Percentiles rank a stretch among this genome's conserved stretches.
These are phyloP conservation scores for Leptosphaerulina australis DNA, from an alignment of 2,329 filamentous ascomycete species.

Conservation along the genomic window DNA sequence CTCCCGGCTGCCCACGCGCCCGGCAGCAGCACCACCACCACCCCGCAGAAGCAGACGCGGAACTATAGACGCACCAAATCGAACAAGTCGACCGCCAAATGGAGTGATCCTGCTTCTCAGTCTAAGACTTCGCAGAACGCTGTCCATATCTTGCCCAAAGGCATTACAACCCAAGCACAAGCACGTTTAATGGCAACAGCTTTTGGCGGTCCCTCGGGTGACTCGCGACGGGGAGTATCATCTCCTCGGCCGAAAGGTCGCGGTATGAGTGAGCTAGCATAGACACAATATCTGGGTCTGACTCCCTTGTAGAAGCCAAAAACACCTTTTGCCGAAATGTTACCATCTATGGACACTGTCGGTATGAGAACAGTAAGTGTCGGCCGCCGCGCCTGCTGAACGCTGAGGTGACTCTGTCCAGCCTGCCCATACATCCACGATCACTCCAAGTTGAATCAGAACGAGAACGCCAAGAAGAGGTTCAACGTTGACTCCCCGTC, in stretches of 20 bases:
- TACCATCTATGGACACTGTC: slow-evolving; percentile 89
- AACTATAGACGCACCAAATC: slow-evolving; percentile 37
- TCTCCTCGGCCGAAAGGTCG: slow-evolving; percentile 54
- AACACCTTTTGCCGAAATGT: slow-evolving; percentile 93
- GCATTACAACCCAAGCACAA: neutral
- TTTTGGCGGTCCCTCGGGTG: slow-evolving; percentile 47
- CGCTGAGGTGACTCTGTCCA: slow-evolving; percentile 31
- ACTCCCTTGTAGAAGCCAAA: slow-evolving; percentile 65
- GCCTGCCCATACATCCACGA: slow-evolving; percentile 87
- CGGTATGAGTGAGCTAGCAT: slow-evolving; percentile 38
- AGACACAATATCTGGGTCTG: slow-evolving; percentile 22
- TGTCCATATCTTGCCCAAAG: slow-evolving; percentile 20
- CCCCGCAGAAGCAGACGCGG: slow-evolving; percentile 38
- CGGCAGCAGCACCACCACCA: slow-evolving; percentile 21
- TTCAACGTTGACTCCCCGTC: slow-evolving; percentile 96
- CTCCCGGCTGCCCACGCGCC: slow-evolving; percentile 33
- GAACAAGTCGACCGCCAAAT: slow-evolving; percentile 33
- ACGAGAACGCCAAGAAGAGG: slow-evolving; percentile 69
- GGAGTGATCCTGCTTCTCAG: slow-evolving; percentile 32
- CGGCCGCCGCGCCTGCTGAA: slow-evolving; percentile 10
- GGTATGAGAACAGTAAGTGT: slow-evolving; percentile 77
- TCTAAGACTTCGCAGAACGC: slow-evolving; percentile 24
- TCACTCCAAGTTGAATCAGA: slow-evolving; percentile 65
- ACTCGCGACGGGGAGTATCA: slow-evolving; percentile 50
- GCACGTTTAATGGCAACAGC: slow-evolving; percentile 45